These are phyloP conservation scores for Diatrype stigma DNA, from an alignment of 2,329 filamentous ascomycete species.

Conservation along the genomic window DNA sequence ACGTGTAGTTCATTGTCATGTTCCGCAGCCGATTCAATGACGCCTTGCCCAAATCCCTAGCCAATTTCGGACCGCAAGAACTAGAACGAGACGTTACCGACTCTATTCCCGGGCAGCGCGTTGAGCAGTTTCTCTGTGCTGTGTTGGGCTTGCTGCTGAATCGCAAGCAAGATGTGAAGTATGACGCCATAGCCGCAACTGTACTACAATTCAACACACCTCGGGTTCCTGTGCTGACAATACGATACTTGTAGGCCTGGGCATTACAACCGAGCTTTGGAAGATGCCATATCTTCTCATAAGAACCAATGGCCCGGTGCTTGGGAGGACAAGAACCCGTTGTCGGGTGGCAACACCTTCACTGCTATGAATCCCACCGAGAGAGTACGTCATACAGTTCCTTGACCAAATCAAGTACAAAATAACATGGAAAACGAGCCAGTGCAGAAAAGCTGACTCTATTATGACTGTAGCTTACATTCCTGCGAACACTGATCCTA, in stretches of 20 bases:
- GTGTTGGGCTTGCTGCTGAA: slow-evolving; percentile 85
- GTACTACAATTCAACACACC: slow-evolving; percentile 1
- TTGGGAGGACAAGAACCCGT: slow-evolving; percentile 80
- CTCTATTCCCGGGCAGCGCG: slow-evolving; percentile 72
- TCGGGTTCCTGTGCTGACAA: neutral
- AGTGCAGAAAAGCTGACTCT: slow-evolving; percentile 6
- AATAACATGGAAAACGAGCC: neutral
- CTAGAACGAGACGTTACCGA: slow-evolving; percentile 83
- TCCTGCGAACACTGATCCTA: slow-evolving; percentile 77
- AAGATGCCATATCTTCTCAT: slow-evolving; percentile 85
- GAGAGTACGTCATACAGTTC: slow-evolving; percentile 54
- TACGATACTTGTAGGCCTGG: slow-evolving; percentile 59
- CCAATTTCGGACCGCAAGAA: slow-evolving; percentile 92
- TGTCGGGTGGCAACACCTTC: slow-evolving; percentile 78
- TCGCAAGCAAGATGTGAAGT: slow-evolving; percentile 99
- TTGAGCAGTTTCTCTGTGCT: slow-evolving; percentile 85
- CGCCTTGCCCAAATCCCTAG: slow-evolving; percentile 78
- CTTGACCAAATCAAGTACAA: neutral
- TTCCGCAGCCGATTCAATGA: slow-evolving; percentile 92
- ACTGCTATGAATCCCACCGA: slow-evolving; percentile 75
- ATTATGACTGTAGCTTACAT: slow-evolving; percentile 58
- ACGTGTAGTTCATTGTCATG: slow-evolving; percentile 87
- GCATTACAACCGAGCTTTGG: slow-evolving; percentile 87
- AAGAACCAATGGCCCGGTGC: slow-evolving; percentile 80
- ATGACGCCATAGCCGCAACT: slow-evolving; percentile 36